A percentile compares a stretch with the other conserved stretches of the same genome.
Evolutionary conservation across 345 rosid species (phyloP).

Genomic region (Psidium guajava): DNA sequence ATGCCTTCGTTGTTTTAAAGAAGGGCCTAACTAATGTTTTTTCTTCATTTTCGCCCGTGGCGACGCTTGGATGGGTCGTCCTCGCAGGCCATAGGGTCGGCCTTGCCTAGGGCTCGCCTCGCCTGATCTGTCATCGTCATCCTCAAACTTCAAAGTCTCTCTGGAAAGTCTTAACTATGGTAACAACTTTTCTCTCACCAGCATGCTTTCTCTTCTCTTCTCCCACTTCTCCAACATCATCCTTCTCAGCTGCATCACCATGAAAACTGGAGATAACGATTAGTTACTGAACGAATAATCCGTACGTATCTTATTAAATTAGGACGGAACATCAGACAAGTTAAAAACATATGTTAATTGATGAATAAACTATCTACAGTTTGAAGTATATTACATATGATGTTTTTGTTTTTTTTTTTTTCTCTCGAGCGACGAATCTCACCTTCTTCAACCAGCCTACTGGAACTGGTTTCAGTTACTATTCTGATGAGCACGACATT

Average conservation of each 20-base stretch:
- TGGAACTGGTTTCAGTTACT: slow-evolving; percentile 81
- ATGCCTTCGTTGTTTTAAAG: no score
- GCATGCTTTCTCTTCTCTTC: background rate
- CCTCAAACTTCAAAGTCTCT: background rate
- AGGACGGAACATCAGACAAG: background rate
- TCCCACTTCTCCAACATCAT: no score
- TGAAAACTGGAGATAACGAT: background rate
- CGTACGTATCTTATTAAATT: background rate
- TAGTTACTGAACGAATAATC: background rate
- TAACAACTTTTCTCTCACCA: background rate
- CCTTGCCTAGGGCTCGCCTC: no score
- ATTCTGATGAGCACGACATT: slow-evolving; percentile 30
- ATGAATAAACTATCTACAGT: background rate
- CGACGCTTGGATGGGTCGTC: no score
- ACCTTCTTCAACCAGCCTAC: slow-evolving; percentile 72
- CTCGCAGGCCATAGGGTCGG: no score
- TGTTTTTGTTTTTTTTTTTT: background rate
- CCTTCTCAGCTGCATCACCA: background rate
- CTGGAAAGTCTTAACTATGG: no score
- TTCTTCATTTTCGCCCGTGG: no score
- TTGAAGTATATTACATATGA: background rate
- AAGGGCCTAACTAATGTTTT: no score
- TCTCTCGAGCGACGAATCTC: slow-evolving; percentile 49
- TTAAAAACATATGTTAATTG: background rate
- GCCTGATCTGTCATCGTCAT: background rate